phyloP scores from a whole-genome alignment of 495 filamentous ascomycete genomes.

The Penicillium egyptiacum region DNA sequence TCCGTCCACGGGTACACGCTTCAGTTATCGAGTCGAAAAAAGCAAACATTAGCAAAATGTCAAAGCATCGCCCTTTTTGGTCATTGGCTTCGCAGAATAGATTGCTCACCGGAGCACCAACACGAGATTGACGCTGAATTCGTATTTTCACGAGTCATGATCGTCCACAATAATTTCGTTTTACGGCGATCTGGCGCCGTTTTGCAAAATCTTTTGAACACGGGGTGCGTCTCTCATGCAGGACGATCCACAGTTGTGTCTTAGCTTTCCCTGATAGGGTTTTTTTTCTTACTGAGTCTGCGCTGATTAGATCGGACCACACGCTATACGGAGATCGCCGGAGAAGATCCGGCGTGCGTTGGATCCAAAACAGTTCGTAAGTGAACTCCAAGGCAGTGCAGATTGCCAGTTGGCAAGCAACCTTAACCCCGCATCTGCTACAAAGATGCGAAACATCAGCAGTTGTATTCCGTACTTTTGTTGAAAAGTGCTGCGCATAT shows the following conservation, averaged over 20 bases:
- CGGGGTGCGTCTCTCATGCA: slow-evolving; percentile 11
- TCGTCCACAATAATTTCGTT: not conserved
- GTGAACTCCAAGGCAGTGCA: no score
- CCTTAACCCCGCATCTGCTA: not conserved
- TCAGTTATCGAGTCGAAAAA: slow-evolving; percentile 11
- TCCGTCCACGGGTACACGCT: no score
- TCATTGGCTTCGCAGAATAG: slow-evolving; percentile 5
- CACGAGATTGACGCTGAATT: slow-evolving; percentile 17
- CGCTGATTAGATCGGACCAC: slow-evolving; percentile 5
- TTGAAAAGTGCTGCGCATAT: slow-evolving; percentile 12
- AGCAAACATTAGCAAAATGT: slow-evolving; percentile 15
- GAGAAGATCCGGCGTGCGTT: not conserved
- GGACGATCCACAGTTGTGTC: not conserved
- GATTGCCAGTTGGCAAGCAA: not conserved
- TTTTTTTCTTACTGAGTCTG: not conserved
- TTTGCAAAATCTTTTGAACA: slow-evolving; percentile 8
- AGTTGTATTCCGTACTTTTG: not conserved
- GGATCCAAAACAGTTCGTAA: not conserved
- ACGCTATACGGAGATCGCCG: not conserved
- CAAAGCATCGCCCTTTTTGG: slow-evolving; percentile 7
- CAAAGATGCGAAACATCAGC: not conserved
- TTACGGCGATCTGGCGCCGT: slow-evolving; percentile 11
- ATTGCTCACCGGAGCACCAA: not conserved
- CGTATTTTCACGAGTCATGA: not conserved
- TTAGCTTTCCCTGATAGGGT: not conserved